A percentile compares a stretch with the other conserved stretches of the same genome.
These are phyloP conservation scores for Ganoderma lucidum DNA, from an alignment of 1,284 basidiomycete genomes.

Conservation along the genomic window DNA sequence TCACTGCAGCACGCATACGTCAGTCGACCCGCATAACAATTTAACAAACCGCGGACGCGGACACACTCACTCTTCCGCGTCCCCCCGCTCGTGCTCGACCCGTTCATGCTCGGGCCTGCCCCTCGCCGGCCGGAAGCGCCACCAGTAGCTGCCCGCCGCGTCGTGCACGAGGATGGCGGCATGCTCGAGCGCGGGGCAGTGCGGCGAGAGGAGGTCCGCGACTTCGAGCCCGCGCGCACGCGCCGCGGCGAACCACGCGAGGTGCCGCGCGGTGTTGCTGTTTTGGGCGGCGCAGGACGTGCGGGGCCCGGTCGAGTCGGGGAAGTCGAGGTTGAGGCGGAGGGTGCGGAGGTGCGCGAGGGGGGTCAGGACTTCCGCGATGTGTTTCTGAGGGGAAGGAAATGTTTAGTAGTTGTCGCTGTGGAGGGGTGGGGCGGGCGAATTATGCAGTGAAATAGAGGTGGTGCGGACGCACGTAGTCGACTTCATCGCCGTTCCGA, in stretches of 20 bases:
- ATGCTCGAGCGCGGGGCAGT: conserved; percentile 13
- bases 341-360: conserved; percentile 6
- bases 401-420: background rate
- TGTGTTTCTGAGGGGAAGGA: conserved; percentile 6
- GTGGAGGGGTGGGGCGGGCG: too few species aligned
- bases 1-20: background rate
- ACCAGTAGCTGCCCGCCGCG: conserved; percentile 19
- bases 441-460: too few species aligned
- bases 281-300: background rate
- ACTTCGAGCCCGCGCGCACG: conserved; percentile 6
- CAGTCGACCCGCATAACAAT: background rate
- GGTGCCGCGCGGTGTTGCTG: conserved; percentile 4
- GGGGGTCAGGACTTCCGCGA: background rate
- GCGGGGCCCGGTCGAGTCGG: conserved; percentile 17
- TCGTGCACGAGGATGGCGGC: conserved; percentile 14
- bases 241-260: conserved; percentile 7
- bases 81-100: conserved; percentile 9
- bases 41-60: background rate
- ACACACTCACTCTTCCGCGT: conserved; percentile 5
- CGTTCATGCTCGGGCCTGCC: background rate
- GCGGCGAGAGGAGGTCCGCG: conserved; percentile 11
- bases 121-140: conserved; percentile 12
- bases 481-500: background rate
- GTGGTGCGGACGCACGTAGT: conserved; percentile 13
- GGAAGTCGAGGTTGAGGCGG: conserved; percentile 15